These are phyloP conservation scores for Gossypium turneri DNA, from an alignment of 345 rosid species.

Conservation along the genomic window DNA sequence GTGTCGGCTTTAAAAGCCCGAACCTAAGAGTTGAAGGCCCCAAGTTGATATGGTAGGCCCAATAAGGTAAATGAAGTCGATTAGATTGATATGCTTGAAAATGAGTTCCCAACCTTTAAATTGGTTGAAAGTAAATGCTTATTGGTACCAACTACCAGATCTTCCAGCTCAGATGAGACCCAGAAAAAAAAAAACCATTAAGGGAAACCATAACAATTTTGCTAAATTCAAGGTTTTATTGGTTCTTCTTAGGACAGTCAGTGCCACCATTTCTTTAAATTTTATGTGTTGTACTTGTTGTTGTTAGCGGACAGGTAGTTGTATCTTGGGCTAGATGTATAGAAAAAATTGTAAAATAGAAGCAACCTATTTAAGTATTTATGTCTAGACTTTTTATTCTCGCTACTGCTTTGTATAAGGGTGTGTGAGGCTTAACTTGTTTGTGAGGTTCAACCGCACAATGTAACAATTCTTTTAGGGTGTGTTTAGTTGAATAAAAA, in stretches of 20 bases:
- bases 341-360: too few relatives aligned
- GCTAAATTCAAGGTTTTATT: neutral
- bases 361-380: too few relatives aligned
- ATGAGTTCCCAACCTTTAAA: constrained; percentile 4
- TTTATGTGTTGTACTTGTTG: too few relatives aligned
- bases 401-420: too few relatives aligned
- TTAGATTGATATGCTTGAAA: neutral
- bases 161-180: neutral
- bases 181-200: neutral
- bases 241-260: neutral
- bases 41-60: neutral
- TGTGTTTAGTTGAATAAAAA: too few relatives aligned
- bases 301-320: too few relatives aligned
- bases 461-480: too few relatives aligned
- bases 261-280: neutral
- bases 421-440: too few relatives aligned
- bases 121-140: neutral
- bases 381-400: too few relatives aligned
- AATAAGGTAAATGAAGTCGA: neutral
- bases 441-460: too few relatives aligned
- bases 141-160: constrained; percentile 7
- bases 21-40: neutral
- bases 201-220: neutral
- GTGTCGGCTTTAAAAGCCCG: neutral
- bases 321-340: too few relatives aligned